Percentiles rank a stretch among this genome's conserved stretches.
These are phyloP conservation scores for Pythium rishiriense DNA, from an alignment of 352 stramenopile genomes.

Conservation along the genomic window DNA sequence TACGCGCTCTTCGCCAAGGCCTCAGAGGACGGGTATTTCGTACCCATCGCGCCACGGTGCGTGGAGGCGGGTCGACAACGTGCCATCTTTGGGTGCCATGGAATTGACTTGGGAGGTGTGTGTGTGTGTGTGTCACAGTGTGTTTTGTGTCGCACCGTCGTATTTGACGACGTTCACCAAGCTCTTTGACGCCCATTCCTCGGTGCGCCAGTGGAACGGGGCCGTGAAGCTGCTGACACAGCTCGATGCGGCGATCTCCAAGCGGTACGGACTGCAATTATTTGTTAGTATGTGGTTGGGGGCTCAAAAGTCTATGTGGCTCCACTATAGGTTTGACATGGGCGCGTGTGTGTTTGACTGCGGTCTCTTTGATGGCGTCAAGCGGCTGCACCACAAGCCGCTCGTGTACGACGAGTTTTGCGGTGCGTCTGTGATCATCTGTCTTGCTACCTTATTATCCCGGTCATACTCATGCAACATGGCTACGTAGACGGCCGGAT, in stretches of 20 bases:
- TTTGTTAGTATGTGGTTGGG: too few relatives aligned
- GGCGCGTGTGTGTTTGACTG: constrained; percentile 87
- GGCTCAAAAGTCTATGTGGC: too few relatives aligned
- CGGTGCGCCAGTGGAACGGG: constrained; percentile 63
- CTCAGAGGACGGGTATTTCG: constrained; percentile 80
- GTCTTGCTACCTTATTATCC: background rate
- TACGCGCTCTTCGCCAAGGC: constrained; percentile 80
- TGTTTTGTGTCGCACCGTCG: constrained; percentile 76
- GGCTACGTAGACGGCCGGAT: constrained; percentile 68
- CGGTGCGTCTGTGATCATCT: constrained; percentile 36
- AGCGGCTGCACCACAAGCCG: constrained; percentile 77
- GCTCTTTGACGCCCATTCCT: constrained; percentile 63
- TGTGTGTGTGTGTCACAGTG: constrained; percentile 35
- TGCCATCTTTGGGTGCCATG: too few relatives aligned
- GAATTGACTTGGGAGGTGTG: constrained; percentile 11
- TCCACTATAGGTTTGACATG: constrained; percentile 56
- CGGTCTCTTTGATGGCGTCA: constrained; percentile 82
- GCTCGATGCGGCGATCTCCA: constrained; percentile 60
- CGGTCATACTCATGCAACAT: background rate
- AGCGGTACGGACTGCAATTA: constrained; percentile 38
- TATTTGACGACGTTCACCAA: constrained; percentile 81
- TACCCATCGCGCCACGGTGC: constrained; percentile 76
- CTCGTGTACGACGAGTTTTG: constrained; percentile 87
- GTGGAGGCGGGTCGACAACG: too few relatives aligned
- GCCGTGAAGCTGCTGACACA: constrained; percentile 75